Base-by-base conservation (phyloP, 176 grass and related monocot species). In the Otatea glauca region DNA sequence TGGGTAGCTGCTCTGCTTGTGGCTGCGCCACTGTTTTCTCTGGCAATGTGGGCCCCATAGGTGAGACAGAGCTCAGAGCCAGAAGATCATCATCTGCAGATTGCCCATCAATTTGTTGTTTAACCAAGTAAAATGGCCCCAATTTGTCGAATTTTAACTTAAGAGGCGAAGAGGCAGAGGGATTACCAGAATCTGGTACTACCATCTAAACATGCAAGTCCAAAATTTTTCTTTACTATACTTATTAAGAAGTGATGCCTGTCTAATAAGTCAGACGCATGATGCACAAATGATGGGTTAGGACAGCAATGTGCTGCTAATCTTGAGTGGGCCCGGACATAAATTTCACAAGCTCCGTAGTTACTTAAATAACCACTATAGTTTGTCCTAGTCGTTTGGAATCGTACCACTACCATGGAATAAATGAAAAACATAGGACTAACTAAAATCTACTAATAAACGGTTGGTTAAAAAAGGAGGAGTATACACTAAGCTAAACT, bases 361-460 rank as follows among this genome's bases (percentile, higher is more conserved):
- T 58, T 87, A 43, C 62, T 83, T 78, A 68, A 83, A 62, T 25
- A 59, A 77, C 79, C 77, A 86, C 87, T 60, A 76, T 55, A 80
- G 75, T 51, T 9, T 76, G 89, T 91, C 81, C 85, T 84, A 38
- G 89, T 56, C 9, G 63, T 53, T 91, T 84, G 85, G 81, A 84
- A 91, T 20, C 68, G 84, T 87, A 87, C 84, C 29, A 47, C 35
- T 56, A 70, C 18, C 24, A 70, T 71, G 54, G 32, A 80, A 32
- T 87, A 18, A 87, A 87, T 91, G 89, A 39, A 16, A 87, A 6
- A 9, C 49, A 43, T 13, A 58, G 60, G 56, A 79, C 60, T 77
- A 12, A 60, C 56, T 15, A 34, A 27, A 1, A 7, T 11, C 5
- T 32, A 27, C 62, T 5, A 34, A 74, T 61, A 5, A 68, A 41